Percentiles rank a stretch among this genome's conserved stretches.
Evolutionary conservation across 768 basidiomycete species (phyloP).

Genomic region (Phlebiopsis flavidoalba): DNA sequence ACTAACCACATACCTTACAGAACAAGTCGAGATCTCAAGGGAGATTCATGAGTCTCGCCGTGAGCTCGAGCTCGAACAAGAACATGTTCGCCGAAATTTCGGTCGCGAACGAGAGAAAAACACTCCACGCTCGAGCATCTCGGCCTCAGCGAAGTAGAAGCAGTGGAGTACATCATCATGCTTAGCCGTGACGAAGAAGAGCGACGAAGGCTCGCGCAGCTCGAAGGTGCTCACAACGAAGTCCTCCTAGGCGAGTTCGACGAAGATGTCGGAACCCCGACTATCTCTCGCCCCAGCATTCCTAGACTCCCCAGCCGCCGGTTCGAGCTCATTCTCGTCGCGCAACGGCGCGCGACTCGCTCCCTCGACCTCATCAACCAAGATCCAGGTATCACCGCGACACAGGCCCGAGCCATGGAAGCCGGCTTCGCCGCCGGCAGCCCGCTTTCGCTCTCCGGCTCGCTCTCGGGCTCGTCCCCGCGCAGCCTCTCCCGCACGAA

Average conservation of each 20-base stretch:
- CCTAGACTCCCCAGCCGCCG: slow-evolving; percentile 13
- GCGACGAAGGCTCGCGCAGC: slow-evolving; percentile 15
- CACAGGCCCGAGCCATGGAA: slow-evolving; percentile 46
- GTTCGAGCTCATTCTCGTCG: slow-evolving; percentile 20
- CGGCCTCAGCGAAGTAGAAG: slow-evolving; percentile 70
- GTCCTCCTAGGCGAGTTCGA: slow-evolving; percentile 56
- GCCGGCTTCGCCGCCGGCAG: slow-evolving; percentile 37
- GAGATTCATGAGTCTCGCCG: slow-evolving; percentile 55
- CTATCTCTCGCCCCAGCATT: slow-evolving; percentile 14
- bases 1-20: slow-evolving; percentile 28
- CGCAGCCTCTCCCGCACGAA: background rate
- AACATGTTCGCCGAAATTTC: slow-evolving; percentile 30
- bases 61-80: slow-evolving; percentile 47
- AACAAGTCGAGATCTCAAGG: slow-evolving; percentile 57
- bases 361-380: slow-evolving; percentile 39
- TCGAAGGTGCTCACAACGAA: slow-evolving; percentile 39
- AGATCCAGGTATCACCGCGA: slow-evolving; percentile 52
- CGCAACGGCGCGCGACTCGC: slow-evolving; percentile 13
- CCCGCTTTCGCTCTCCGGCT: slow-evolving; percentile 7
- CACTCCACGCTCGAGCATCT: slow-evolving; percentile 49
- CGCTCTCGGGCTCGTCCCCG: slow-evolving; percentile 7
- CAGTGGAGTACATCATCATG: slow-evolving; percentile 79
- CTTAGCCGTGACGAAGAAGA: slow-evolving; percentile 74
- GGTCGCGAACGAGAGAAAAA: slow-evolving; percentile 53
- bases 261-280: slow-evolving; percentile 26